Evolutionary conservation across 2,329 filamentous ascomycete species (phyloP), one percentile per base, ranked within the genome.

Genomic region (Tolypocladium cylindrosporum): DNA sequence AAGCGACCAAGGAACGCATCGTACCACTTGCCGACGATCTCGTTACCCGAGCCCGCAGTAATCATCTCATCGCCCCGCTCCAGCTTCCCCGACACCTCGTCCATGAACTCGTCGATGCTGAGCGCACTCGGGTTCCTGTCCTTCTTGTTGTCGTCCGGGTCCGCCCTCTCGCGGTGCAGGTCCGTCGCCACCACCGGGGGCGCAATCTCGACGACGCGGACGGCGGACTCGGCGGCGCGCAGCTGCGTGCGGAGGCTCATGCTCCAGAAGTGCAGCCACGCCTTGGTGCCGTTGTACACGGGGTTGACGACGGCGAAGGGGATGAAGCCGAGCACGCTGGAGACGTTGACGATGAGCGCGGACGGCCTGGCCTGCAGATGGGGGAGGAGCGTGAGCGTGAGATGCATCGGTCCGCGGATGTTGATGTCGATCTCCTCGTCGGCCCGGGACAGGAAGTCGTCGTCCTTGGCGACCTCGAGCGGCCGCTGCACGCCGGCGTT

Each of bases 131-230:
- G 61, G 42, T 79, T 81, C n/a, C 80, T 77, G 7, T 76, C 69
- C 69, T 83, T 84, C 68, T 83, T 85, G 57, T 84, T 84, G 60
- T 84, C 79, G 61, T 83, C 75, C 1, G 81, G 80, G 62, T 84
- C 74, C 52, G 74, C 71, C 36, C 81, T 69, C 62, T 85, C 81
- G 0, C 81, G 72, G 65, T 85, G 80, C 42, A 85, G 63, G 61
- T 82, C 77, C 4, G 80, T 83, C 1, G 69, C 75, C 0, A 85
- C 81, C 34, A 71, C 77, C 3, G 81, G 81, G 53, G 81, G 82
- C 51, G 74, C 80, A 62, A 84, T 79, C 67, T 85, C 80, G 0
- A 85, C 71, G 0, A 84, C 77, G 13, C 69, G 72, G 39, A 84
- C 68, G 1, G 71, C 72, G 0, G 72, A 73, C 5, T 67, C 68